These are phyloP conservation scores for Aegilops umbellulata DNA, from an alignment of 176 grass and related monocot species.

Conservation along the genomic window DNA sequence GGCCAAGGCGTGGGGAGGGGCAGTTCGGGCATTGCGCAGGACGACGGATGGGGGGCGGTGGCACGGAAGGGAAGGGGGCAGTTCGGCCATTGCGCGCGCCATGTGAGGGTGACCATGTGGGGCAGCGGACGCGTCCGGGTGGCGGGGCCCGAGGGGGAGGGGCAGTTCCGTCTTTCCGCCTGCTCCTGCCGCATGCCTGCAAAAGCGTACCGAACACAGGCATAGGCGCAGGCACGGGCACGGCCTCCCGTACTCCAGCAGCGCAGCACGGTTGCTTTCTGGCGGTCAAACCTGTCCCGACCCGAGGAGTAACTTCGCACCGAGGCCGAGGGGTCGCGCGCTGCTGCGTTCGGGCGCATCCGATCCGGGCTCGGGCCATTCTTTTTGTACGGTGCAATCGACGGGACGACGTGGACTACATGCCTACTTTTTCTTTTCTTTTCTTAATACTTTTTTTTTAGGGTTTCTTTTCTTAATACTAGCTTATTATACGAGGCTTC, in stretches of 20 bases:
- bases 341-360: no score
- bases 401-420: no score
- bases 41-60: not conserved
- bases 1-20: not conserved
- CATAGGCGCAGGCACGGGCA: not conserved
- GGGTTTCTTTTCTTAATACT: no score
- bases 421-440: no score
- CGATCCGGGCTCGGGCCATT: no score
- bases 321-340: not conserved
- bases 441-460: no score
- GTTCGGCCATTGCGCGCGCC: not conserved
- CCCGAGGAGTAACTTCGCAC: not conserved
- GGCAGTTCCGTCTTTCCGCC: not conserved
- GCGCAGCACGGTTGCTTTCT: not conserved
- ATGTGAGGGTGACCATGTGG: conserved; percentile 4
- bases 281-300: not conserved
- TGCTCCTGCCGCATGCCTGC: not conserved
- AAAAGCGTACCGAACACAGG: not conserved
- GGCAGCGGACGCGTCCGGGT: not conserved
- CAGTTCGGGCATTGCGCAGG: not conserved
- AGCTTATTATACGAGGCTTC: no score
- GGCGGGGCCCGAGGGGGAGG: not conserved
- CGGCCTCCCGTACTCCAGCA: conserved; percentile 9
- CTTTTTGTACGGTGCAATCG: no score
- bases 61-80: not conserved